Base-by-base conservation (phyloP, 768 basidiomycete genomes). In the Saitozyma sp. region DNA sequence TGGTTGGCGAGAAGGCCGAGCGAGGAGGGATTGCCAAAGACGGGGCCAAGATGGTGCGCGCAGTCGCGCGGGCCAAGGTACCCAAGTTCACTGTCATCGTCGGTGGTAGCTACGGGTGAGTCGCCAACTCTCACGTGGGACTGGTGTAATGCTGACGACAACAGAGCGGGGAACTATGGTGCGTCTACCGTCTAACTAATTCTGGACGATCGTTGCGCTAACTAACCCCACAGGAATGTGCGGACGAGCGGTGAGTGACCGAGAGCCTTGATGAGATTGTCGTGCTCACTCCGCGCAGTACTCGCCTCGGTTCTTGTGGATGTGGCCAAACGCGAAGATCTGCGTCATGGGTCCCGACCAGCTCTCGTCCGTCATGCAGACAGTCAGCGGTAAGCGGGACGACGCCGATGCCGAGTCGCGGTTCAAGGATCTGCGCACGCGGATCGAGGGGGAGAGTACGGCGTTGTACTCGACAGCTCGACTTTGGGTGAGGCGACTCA, bases 281-380 rank as follows among this genome's bases (percentile, higher is more conserved):
- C 13, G 38, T 43, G 59, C 62, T 59, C n/a, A 64, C 61, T n/a
- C 10, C 19, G 54, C 53, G 19, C 54, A 93, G 87, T 97, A 95
- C 80, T 92, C 90, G 6, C 93, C 94, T 16, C 84, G 92, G 63
- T 96, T 97, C 84, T 80, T 97, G 56, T 97, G 91, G 90, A 94
- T 93, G 91, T 97, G 94, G 94, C 93, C 93, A 88, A 93, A 93
- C 67, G 91, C 93, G 42, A 93, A 89, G 79, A 88, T 95, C 1
- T 90, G 89, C 14, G 94, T 97, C 43, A 97, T 97, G 93, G 93
- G 94, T 42, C 91, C 90, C 1, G 89, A 87, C 9, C 94, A 96
- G 75, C 84, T 97, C 29, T 91, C 91, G 9, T 88, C 91, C 71
- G 93, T 97, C 46, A 97, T 97, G 94, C 82, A 88, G 13, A 85